These are phyloP conservation scores for Pholiota adiposa DNA, from an alignment of 1,284 basidiomycete species.

Conservation along the genomic window DNA sequence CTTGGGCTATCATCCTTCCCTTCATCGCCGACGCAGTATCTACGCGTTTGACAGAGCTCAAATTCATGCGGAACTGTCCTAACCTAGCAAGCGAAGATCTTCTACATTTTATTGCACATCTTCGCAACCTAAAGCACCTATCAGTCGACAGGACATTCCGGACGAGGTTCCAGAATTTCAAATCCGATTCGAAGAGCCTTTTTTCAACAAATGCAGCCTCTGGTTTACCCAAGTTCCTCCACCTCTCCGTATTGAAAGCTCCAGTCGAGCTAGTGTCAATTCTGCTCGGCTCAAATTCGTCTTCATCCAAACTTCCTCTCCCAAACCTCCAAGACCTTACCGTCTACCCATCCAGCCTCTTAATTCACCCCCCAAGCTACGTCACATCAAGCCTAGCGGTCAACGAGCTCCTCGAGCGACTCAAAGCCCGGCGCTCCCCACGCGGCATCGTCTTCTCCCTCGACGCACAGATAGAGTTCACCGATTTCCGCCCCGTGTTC, in stretches of 20 bases:
- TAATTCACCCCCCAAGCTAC: slow-evolving; percentile 23
- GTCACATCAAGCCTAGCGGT: slow-evolving; percentile 16
- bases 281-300: slow-evolving; percentile 6
- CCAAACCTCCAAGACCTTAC: slow-evolving; percentile 15
- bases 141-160: slow-evolving; percentile 23
- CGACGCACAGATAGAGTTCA: slow-evolving; percentile 24
- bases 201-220: neutral
- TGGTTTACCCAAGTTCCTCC: slow-evolving; percentile 9
- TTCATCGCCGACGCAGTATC: slow-evolving; percentile 19
- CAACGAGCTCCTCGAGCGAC: slow-evolving; percentile 13
- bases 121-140: slow-evolving; percentile 16
- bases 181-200: neutral
- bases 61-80: slow-evolving; percentile 20
- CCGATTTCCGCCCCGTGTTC: slow-evolving; percentile 17
- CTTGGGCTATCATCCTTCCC: slow-evolving; percentile 20
- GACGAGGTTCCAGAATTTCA: slow-evolving; percentile 10
- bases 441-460: slow-evolving; percentile 9
- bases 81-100: slow-evolving; percentile 19
- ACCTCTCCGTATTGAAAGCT: slow-evolving; percentile 15
- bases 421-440: neutral
- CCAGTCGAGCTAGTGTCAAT: slow-evolving; percentile 20
- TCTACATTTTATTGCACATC: slow-evolving; percentile 15
- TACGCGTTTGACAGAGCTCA: slow-evolving; percentile 15
- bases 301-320: neutral
- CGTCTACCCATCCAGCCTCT: slow-evolving; percentile 18